Percentiles rank a stretch among this genome's conserved stretches.
Evolutionary conservation across 208 protist species (phyloP).

Genomic region (Trypanosoma cruzi): DNA sequence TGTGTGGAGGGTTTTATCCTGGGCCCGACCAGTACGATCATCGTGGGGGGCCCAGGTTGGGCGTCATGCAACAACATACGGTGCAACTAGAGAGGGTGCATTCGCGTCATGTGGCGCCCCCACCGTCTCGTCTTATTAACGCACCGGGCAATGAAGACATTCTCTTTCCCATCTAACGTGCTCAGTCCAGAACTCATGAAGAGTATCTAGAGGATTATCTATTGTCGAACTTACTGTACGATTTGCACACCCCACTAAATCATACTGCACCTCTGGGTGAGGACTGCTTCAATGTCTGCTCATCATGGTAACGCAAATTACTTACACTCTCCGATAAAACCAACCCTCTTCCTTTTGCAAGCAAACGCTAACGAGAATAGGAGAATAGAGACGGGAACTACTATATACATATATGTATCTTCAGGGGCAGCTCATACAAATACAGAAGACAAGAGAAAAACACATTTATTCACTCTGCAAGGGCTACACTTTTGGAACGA

Average conservation of each 20-base stretch:
- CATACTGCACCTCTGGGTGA: background rate
- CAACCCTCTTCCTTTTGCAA: background rate
- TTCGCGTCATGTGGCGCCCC: conserved; percentile 1
- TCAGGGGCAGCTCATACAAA: conserved; percentile 21
- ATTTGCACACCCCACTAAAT: background rate
- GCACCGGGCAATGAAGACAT: conserved; percentile 22
- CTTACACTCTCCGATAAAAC: no score
- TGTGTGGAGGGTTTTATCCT: conserved; percentile 13
- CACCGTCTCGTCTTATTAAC: conserved; percentile 34
- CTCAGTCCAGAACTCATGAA: background rate
- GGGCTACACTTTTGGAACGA: background rate
- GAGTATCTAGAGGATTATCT: background rate
- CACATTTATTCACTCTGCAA: background rate
- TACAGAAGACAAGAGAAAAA: conserved; percentile 25
- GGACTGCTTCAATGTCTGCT: background rate
- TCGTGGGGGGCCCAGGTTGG: conserved; percentile 1
- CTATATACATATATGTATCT: no score
- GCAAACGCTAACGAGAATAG: background rate
- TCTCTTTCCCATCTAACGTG: conserved; percentile 9
- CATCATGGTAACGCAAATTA: background rate
- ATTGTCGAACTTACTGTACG: background rate
- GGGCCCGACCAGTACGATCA: conserved; percentile 4
- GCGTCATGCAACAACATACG: conserved; percentile 1
- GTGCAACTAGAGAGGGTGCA: conserved; percentile 4
- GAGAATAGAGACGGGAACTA: background rate